phyloP scores from a whole-genome alignment of 441 rosid species.

The Francoa sonchifolia region DNA sequence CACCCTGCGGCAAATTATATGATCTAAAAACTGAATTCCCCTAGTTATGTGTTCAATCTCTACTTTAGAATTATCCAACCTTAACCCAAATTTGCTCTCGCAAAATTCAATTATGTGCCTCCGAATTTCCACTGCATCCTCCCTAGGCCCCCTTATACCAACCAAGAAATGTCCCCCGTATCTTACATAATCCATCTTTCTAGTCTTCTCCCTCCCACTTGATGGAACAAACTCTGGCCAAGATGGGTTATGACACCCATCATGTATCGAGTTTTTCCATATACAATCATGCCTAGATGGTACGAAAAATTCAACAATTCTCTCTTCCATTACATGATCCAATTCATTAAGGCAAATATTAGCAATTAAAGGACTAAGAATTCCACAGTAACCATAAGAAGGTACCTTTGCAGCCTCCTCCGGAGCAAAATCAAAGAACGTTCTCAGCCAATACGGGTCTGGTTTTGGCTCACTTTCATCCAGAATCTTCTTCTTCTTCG shows the following conservation, averaged over 20 bases:
- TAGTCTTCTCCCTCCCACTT: conserved; percentile 73
- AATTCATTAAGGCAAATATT: conserved; percentile 75
- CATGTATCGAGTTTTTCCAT: conserved; percentile 77
- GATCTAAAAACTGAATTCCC: conserved; percentile 90
- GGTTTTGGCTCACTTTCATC: conserved; percentile 82
- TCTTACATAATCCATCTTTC: conserved; percentile 89
- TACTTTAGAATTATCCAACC: conserved; percentile 59
- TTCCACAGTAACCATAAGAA: conserved; percentile 70
- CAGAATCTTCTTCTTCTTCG: conserved; percentile 69
- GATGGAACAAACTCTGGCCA: conserved; percentile 99
- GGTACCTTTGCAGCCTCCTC: conserved; percentile 85
- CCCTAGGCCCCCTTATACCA: conserved; percentile 89
- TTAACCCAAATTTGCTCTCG: conserved; percentile 43
- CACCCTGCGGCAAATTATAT: conserved; percentile 68
- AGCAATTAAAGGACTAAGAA: conserved; percentile 83
- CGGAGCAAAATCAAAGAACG: conserved; percentile 75
- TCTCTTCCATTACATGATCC: conserved; percentile 68
- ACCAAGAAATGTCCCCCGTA: conserved; percentile 83
- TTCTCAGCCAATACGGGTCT: conserved; percentile 90
- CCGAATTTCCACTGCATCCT: conserved; percentile 57
- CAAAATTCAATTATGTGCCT: conserved; percentile 63
- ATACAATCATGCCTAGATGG: conserved; percentile 74
- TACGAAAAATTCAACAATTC: conserved; percentile 52
- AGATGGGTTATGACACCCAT: conserved; percentile 87
- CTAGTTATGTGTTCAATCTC: conserved; percentile 85